Percentiles rank a stretch among this genome's conserved stretches.
These are phyloP conservation scores for Biscogniauxia marginata DNA, from an alignment of 2,329 filamentous ascomycete species.

Conservation along the genomic window DNA sequence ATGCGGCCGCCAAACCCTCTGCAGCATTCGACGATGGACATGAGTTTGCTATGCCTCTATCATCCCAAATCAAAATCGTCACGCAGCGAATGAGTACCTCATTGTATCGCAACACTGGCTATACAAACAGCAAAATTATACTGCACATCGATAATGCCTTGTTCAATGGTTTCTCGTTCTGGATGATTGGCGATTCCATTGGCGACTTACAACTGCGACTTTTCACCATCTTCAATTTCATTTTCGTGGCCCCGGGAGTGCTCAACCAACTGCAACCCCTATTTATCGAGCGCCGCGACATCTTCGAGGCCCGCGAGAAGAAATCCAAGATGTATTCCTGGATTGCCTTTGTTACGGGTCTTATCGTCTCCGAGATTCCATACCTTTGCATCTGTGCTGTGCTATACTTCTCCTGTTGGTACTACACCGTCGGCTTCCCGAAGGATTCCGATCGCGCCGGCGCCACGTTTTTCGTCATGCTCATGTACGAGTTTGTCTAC, in stretches of 20 bases:
- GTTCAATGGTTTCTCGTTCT: slow-evolving; percentile 73
- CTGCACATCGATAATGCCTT: slow-evolving; percentile 61
- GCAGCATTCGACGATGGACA: slow-evolving; percentile 47
- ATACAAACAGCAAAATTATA: slow-evolving; percentile 61
- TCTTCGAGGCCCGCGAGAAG: slow-evolving; percentile 71
- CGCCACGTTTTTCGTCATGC: neutral
- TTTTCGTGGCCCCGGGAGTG: slow-evolving; percentile 71
- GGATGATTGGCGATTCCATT: slow-evolving; percentile 53
- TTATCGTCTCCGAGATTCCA: slow-evolving; percentile 67
- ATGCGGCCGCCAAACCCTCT: slow-evolving; percentile 38
- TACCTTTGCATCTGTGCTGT: slow-evolving; percentile 65
- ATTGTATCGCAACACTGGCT: slow-evolving; percentile 66
- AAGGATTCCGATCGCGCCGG: neutral
- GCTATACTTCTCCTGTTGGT: slow-evolving; percentile 66
- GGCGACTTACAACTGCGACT: slow-evolving; percentile 69
- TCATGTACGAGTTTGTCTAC: slow-evolving; percentile 51
- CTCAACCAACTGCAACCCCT: slow-evolving; percentile 77
- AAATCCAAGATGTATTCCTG: slow-evolving; percentile 81
- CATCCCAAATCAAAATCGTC: slow-evolving; percentile 52
- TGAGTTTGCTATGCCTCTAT: slow-evolving; percentile 62
- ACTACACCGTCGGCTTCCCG: neutral
- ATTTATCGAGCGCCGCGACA: slow-evolving; percentile 62
- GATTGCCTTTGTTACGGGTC: slow-evolving; percentile 66
- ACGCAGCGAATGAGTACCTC: slow-evolving; percentile 58
- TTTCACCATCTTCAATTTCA: slow-evolving; percentile 74